Evolutionary conservation across 2,329 filamentous ascomycete genomes (phyloP), one percentile per base, ranked within the genome.

Genomic region (Claviceps quebecensis): DNA sequence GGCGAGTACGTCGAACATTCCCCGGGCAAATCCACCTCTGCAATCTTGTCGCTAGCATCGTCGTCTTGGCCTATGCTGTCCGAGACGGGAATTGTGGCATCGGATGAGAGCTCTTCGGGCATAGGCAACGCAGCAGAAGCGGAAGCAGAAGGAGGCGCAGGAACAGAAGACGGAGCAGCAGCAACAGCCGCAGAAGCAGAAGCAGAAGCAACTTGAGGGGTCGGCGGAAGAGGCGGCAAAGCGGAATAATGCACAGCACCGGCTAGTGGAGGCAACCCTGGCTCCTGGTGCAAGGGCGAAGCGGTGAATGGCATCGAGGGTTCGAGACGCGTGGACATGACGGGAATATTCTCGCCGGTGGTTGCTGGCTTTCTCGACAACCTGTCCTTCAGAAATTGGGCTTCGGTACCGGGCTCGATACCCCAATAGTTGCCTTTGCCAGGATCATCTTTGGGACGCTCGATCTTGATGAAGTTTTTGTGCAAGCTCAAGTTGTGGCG

Each of bases 341-440:
- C 72, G 37, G 76, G 72, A 4, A 79, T 63, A 59, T 75, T 84
- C 65, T 77, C 81, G 56, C 70, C 77, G 57, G 69, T 75, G 54
- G 69, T 74, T 51, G 69, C 72, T 52, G 71, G 67, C 63, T 83
- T 83, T 56, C 83, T 76, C 19, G 74, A 68, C 5, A 83, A 77
- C 73, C 91, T 95, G 63, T 94, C 86, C 68, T 91, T 93, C 67
- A 95, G 77, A 65, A 95, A 97, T 58, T 88, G 82, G 55, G 81
- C 77, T 70, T 97, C 93, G 70, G 87, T 87, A 17, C 91, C 91
- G n/a, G 82, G 76, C 61, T 90, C 83, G 61, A 98, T 95, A 44
- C 83, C 81, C 93, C 93, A 97, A 71, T 97, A 97, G 67, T 95
- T 91, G 44, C 93, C 93, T 69, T 97, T 97, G 60, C 93, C 93